These are phyloP conservation scores for Hypoxylon perforatum DNA, from an alignment of 495 filamentous ascomycete genomes.

Conservation along the genomic window DNA sequence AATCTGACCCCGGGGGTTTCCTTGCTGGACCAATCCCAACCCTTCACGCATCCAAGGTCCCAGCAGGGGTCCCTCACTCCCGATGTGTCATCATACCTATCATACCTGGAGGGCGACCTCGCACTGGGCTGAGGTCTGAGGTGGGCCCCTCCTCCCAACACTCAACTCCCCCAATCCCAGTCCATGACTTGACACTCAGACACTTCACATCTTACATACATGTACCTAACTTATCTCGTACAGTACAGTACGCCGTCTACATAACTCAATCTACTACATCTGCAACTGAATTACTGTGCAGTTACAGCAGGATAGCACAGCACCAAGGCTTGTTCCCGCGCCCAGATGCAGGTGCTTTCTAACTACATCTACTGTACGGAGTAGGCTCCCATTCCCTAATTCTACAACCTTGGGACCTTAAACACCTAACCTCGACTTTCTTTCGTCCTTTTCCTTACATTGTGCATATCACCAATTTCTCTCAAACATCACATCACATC, in stretches of 20 bases:
- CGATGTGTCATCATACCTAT: conserved; percentile 40
- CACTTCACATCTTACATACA: neutral
- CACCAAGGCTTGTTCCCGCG: too few relatives aligned
- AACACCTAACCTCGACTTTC: conserved; percentile 36
- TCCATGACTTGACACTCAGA: too few relatives aligned
- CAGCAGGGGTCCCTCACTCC: conserved; percentile 38
- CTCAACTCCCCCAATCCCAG: conserved; percentile 2
- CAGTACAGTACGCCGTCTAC: conserved; percentile 1
- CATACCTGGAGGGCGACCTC: conserved; percentile 13
- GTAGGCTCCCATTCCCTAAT: conserved; percentile 3
- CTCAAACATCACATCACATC: conserved; percentile 23
- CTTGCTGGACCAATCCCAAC: conserved; percentile 22
- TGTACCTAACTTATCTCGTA: conserved; percentile 5
- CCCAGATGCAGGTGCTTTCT: too few relatives aligned
- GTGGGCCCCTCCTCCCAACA: conserved; percentile 6
- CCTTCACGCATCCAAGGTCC: conserved; percentile 6
- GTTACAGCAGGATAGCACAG: too few relatives aligned
- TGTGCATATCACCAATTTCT: conserved; percentile 33
- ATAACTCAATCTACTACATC: too few relatives aligned
- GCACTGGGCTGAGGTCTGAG: conserved; percentile 21
- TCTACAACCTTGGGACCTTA: conserved; percentile 1
- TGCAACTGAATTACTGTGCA: too few relatives aligned
- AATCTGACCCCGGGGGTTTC: conserved; percentile 6
- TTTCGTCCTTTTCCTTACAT: conserved; percentile 33
- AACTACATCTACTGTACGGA: conserved; percentile 5